phyloP scores from a whole-genome alignment of 768 basidiomycete species.

The Termitomyces bulborhizus region DNA sequence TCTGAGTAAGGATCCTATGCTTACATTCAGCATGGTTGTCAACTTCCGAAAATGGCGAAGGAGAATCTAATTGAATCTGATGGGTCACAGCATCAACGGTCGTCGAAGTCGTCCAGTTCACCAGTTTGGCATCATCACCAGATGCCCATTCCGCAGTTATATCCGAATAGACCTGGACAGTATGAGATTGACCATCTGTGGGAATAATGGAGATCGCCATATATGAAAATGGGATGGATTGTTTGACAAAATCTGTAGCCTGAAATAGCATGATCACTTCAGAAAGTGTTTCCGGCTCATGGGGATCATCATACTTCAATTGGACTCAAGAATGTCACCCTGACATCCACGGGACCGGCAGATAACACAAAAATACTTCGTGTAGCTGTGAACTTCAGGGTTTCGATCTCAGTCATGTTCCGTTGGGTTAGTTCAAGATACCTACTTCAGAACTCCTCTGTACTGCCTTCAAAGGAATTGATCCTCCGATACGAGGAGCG shows the following conservation, averaged over 20 bases:
- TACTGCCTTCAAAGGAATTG: conserved; percentile 38
- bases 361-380: conserved; percentile 57
- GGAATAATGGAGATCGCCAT: conserved; percentile 43
- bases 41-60: conserved; percentile 6
- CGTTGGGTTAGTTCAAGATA: conserved; percentile 13
- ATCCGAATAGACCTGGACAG: conserved; percentile 52
- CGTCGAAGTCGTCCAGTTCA: conserved; percentile 48
- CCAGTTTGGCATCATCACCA: conserved; percentile 8
- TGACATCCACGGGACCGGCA: conserved; percentile 59
- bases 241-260: conserved; percentile 56
- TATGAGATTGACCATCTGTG: conserved; percentile 41
- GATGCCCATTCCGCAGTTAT: conserved; percentile 42
- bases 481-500: conserved; percentile 36
- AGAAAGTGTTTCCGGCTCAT: not conserved
- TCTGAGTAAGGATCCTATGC: not conserved
- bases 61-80: conserved; percentile 8
- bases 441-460: conserved; percentile 46
- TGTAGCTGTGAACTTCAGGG: conserved; percentile 56
- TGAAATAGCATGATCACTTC: conserved; percentile 12
- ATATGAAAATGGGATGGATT: conserved; percentile 58
- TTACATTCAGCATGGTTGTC: conserved; percentile 53
- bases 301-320: conserved; percentile 41
- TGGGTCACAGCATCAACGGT: conserved; percentile 6
- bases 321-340: conserved; percentile 58
- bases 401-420: not conserved